Conservation (phyloP, 2,329 filamentous ascomycete genomes). For the Rutstroemia sp. region DNA sequence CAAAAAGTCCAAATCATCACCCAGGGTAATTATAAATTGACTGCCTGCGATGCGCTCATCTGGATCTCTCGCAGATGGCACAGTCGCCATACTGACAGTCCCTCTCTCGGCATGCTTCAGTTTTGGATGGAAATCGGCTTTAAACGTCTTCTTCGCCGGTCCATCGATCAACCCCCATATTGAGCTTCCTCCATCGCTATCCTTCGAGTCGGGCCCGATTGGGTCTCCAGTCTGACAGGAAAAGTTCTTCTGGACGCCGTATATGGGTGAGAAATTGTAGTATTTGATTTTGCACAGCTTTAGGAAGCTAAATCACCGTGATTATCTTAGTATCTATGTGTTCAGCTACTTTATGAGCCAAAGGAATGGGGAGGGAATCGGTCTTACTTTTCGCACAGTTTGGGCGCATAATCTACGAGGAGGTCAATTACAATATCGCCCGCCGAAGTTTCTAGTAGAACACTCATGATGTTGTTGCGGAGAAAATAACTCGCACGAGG, state of each 20-base stretch:
- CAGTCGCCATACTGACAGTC: constrained; percentile 97
- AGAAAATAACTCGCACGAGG: neutral
- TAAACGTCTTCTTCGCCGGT: constrained; percentile 67
- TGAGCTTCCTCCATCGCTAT: constrained; percentile 87
- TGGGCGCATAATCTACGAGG: constrained; percentile 80
- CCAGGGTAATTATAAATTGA: constrained; percentile 90
- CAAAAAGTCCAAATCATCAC: constrained; percentile 80
- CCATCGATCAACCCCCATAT: constrained; percentile 81
- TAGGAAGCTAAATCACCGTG: constrained; percentile 62
- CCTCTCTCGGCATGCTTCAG: constrained; percentile 83
- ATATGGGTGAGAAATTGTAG: constrained; percentile 93
- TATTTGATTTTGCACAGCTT: constrained; percentile 99
- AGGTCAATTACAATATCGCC: constrained; percentile 96
- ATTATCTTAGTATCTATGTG: constrained; percentile 43
- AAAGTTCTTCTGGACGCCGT: constrained; percentile 89
- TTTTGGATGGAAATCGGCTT: constrained; percentile 77
- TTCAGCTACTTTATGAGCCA: constrained; percentile 40
- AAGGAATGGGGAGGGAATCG: constrained; percentile 3
- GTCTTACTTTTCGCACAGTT: constrained; percentile 91
- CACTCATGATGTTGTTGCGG: constrained; percentile 62
- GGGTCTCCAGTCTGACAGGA: constrained; percentile 96
- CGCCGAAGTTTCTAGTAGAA: constrained; percentile 83
- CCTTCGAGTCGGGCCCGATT: constrained; percentile 72
- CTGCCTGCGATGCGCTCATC: constrained; percentile 79
- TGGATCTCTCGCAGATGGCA: constrained; percentile 64